A percentile compares a stretch with the other conserved stretches of the same genome.
These are phyloP conservation scores for Diospyros lotus DNA, from an alignment of 148 eudicot genomes.

Conservation along the genomic window DNA sequence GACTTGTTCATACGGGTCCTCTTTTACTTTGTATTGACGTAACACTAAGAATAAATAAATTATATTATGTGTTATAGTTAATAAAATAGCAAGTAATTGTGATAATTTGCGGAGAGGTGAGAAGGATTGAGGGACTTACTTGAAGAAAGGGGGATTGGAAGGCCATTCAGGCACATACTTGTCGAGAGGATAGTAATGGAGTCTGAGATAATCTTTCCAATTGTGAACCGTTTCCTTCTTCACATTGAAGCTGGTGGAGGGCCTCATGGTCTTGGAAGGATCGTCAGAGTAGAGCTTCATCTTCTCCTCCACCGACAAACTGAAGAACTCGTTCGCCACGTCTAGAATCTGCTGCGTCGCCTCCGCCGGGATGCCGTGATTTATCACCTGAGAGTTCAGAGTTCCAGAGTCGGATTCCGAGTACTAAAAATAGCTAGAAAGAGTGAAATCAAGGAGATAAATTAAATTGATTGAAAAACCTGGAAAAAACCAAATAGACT, in stretches of 20 bases:
- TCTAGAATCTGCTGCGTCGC: constrained; percentile 38
- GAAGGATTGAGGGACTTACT: constrained; percentile 35
- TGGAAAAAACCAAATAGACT: constrained; percentile 55
- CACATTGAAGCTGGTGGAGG: constrained; percentile 80
- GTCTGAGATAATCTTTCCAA: constrained; percentile 90
- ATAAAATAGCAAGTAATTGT: no score
- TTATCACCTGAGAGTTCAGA: constrained; percentile 44
- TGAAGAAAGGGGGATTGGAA: constrained; percentile 68
- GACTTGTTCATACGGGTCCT: no score
- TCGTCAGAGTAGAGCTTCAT: constrained; percentile 86
- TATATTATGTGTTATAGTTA: no score
- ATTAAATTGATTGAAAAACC: constrained; percentile 21
- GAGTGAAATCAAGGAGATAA: not conserved
- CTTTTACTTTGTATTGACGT: no score
- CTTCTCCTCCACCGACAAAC: constrained; percentile 72
- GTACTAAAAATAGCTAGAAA: not conserved
- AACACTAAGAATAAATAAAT: no score
- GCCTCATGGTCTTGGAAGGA: constrained; percentile 62
- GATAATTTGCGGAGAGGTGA: not conserved
- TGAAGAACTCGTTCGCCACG: constrained; percentile 61
- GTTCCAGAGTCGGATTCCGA: no score
- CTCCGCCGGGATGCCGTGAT: constrained; percentile 62
- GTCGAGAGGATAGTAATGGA: constrained; percentile 82
- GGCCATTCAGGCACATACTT: constrained; percentile 71
- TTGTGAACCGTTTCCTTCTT: constrained; percentile 74